Percentiles rank a stretch among this genome's conserved stretches.
Evolutionary conservation across 2,329 filamentous ascomycete species (phyloP).

Genomic region (Dissoconium aciculare): DNA sequence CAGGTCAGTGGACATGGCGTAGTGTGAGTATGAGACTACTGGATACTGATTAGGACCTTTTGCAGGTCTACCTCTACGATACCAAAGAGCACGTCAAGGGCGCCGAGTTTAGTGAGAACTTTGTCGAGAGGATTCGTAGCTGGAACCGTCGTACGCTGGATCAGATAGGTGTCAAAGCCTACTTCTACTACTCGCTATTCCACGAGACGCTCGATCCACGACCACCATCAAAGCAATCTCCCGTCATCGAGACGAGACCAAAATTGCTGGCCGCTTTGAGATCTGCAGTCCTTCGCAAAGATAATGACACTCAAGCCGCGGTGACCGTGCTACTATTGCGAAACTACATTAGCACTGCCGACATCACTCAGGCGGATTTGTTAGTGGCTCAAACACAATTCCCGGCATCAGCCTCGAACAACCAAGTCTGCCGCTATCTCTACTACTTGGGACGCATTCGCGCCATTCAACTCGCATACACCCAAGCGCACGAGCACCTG

Average conservation of each 20-base stretch:
- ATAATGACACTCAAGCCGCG: constrained; percentile 90
- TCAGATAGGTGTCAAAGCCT: constrained; percentile 83
- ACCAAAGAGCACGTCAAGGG: constrained; percentile 66
- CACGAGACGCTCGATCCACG: constrained; percentile 79
- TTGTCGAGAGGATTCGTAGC: constrained; percentile 72
- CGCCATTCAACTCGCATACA: constrained; percentile 91
- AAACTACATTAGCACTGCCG: constrained; percentile 89
- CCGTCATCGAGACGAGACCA: constrained; percentile 73
- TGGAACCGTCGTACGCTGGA: constrained; percentile 90
- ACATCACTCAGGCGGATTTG: constrained; percentile 92
- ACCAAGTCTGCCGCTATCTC: constrained; percentile 91
- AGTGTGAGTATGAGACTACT: no score
- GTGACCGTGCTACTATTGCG: constrained; percentile 89
- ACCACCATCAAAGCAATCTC: constrained; percentile 76
- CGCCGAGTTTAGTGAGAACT: constrained; percentile 65
- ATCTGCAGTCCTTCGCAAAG: constrained; percentile 91
- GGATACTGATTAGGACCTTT: constrained; percentile 26
- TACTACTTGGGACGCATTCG: constrained; percentile 96
- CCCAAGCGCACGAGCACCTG: constrained; percentile 87
- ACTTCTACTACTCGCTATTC: constrained; percentile 96
- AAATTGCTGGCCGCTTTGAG: constrained; percentile 75
- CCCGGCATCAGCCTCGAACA: constrained; percentile 85
- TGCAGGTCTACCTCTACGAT: constrained; percentile 85
- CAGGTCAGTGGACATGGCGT: constrained; percentile 17
- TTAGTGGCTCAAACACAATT: constrained; percentile 93